Evolutionary conservation across 2,329 filamentous ascomycete genomes (phyloP).

Genomic region (Tolypocladium ophioglossoides): DNA sequence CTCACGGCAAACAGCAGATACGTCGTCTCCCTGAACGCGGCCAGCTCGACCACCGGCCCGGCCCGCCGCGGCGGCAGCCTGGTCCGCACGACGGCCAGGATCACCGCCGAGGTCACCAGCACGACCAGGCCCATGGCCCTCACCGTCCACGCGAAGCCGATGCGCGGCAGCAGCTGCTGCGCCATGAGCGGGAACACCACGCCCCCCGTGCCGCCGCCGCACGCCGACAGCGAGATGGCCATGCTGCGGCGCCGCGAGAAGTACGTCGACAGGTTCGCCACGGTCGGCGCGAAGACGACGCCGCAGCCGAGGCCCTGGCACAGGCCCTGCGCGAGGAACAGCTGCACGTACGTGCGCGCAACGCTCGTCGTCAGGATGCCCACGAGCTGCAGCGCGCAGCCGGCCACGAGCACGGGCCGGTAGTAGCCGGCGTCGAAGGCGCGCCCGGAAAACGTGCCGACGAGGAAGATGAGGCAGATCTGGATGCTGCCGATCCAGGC

Average conservation of each 20-base stretch:
- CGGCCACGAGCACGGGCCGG: slow-evolving; percentile 18
- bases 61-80: slow-evolving; percentile 35
- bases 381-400: slow-evolving; percentile 30
- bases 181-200: slow-evolving; percentile 51
- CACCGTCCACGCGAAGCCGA: slow-evolving; percentile 58
- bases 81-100: slow-evolving; percentile 32
- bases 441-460: slow-evolving; percentile 30
- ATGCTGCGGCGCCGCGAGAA: slow-evolving; percentile 48
- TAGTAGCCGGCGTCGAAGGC: slow-evolving; percentile 31
- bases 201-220: slow-evolving; percentile 51
- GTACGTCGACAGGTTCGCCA: slow-evolving; percentile 48
- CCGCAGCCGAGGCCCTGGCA: slow-evolving; percentile 46
- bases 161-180: slow-evolving; percentile 42
- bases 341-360: slow-evolving; percentile 32
- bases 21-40: slow-evolving; percentile 36
- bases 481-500: slow-evolving; percentile 41
- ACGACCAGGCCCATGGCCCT: slow-evolving; percentile 51
- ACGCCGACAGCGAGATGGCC: slow-evolving; percentile 48
- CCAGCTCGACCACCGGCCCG: slow-evolving; percentile 39
- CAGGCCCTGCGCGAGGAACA: slow-evolving; percentile 42
- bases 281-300: slow-evolving; percentile 41
- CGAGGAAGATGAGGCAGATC: slow-evolving; percentile 28
- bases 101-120: slow-evolving; percentile 28
- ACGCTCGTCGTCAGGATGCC: slow-evolving; percentile 36
- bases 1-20: slow-evolving; percentile 26